phyloP scores from a whole-genome alignment of 1,139 yeast species.

The Saccharomyces hybrid region DNA sequence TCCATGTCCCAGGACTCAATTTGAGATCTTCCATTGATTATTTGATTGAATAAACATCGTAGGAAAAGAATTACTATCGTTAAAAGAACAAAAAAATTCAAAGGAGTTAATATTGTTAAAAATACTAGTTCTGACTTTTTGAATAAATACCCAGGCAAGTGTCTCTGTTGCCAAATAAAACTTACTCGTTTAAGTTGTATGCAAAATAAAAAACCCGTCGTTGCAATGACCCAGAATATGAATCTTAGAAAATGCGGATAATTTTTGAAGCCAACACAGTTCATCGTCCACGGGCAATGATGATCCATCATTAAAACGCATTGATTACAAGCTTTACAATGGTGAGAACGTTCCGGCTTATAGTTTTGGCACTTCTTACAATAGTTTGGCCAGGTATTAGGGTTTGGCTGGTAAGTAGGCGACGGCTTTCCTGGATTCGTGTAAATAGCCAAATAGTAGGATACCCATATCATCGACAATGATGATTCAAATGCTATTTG shows the following conservation, averaged over 20 bases:
- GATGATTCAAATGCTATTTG: slow-evolving; percentile 46
- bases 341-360: slow-evolving; percentile 77
- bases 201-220: slow-evolving; percentile 45
- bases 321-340: slow-evolving; percentile 54
- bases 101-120: slow-evolving; percentile 48
- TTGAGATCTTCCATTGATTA: slow-evolving; percentile 72
- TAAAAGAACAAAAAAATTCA: slow-evolving; percentile 51
- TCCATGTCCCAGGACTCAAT: slow-evolving; percentile 92
- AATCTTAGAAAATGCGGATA: slow-evolving; percentile 80
- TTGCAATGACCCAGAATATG: slow-evolving; percentile 54
- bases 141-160: slow-evolving; percentile 54
- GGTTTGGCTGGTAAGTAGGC: slow-evolving; percentile 33
- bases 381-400: slow-evolving; percentile 48
- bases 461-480: slow-evolving; percentile 59
- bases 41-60: slow-evolving; percentile 52
- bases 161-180: slow-evolving; percentile 45
- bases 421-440: slow-evolving; percentile 57
- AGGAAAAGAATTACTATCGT: slow-evolving; percentile 52
- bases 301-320: slow-evolving; percentile 81
- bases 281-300: slow-evolving; percentile 82
- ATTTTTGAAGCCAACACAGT: slow-evolving; percentile 74
- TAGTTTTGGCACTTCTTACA: slow-evolving; percentile 57
- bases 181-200: slow-evolving; percentile 39
- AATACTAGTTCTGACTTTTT: slow-evolving; percentile 48
- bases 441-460: slow-evolving; percentile 53